These are phyloP conservation scores for Graphilbum fragrans DNA, from an alignment of 2,329 filamentous ascomycete species.

Conservation along the genomic window DNA sequence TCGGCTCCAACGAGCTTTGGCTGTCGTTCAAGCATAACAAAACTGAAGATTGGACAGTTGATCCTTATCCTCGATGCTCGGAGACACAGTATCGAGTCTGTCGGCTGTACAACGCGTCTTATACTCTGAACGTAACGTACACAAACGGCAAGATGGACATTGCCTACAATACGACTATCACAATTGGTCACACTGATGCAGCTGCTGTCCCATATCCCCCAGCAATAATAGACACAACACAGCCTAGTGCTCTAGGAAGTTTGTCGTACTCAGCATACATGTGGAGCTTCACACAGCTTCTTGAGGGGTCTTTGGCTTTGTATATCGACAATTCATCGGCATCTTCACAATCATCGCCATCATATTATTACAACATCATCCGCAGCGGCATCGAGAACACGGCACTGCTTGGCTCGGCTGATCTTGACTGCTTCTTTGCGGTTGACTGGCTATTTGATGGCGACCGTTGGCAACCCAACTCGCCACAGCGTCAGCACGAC, in stretches of 20 bases:
- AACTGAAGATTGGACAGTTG: background rate
- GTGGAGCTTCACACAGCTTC: background rate
- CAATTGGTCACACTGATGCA: background rate
- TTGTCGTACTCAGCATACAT: background rate
- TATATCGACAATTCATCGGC: background rate
- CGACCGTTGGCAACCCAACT: background rate
- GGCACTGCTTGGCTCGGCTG: constrained; percentile 1
- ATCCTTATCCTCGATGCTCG: background rate
- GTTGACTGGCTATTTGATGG: constrained; percentile 1
- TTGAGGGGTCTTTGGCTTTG: background rate
- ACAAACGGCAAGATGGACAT: background rate
- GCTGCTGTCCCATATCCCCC: background rate
- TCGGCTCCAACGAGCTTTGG: constrained; percentile 1
- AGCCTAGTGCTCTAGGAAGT: background rate
- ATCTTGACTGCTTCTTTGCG: constrained; percentile 1
- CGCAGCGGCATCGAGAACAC: constrained; percentile 1
- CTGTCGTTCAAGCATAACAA: background rate
- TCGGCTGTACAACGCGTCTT: background rate
- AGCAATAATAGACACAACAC: background rate
- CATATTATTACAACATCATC: background rate
- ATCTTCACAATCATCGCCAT: background rate
- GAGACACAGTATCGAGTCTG: background rate
- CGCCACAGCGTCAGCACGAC: constrained; percentile 1
- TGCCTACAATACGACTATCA: background rate
- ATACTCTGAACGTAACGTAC: background rate